Percentiles rank a stretch among this genome's conserved stretches.
phyloP scores from a whole-genome alignment of 164 flowering plant genomes.

The Paratinospora sagittata region DNA sequence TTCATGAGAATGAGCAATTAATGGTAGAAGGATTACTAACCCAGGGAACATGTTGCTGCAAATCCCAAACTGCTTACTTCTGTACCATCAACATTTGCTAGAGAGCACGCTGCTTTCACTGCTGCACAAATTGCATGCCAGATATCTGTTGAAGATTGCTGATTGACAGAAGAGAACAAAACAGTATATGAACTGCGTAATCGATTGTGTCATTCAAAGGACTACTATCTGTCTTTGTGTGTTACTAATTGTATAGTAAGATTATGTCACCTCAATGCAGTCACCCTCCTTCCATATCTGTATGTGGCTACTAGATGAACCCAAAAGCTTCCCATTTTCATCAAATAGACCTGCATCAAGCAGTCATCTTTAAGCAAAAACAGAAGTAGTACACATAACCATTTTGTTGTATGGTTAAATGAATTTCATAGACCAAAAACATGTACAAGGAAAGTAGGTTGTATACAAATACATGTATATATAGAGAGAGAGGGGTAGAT shows the following conservation, averaged over 20 bases:
- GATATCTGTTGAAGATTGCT: conserved; percentile 99
- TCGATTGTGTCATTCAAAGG: not conserved
- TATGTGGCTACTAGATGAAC: conserved; percentile 86
- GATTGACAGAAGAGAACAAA: conserved; percentile 7
- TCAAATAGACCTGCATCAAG: conserved; percentile 69
- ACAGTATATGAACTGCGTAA: not conserved
- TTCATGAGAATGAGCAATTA: not conserved
- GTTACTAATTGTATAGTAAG: not conserved
- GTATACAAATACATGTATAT: too few species aligned
- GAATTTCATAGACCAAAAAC: not conserved
- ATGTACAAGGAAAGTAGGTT: too few species aligned
- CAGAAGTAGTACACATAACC: not conserved
- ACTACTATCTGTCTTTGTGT: not conserved
- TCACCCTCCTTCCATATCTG: conserved; percentile 95
- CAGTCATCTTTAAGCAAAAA: not conserved
- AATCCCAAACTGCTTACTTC: conserved; percentile 84
- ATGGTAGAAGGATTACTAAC: conserved; percentile 33
- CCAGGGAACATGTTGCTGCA: conserved; percentile 97
- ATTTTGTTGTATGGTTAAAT: not conserved
- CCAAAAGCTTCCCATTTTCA: conserved; percentile 70
- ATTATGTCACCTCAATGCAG: conserved; percentile 66
- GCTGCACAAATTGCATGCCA: conserved; percentile 96
- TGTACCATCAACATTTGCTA: conserved; percentile 58
- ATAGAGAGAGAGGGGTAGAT: too few species aligned
- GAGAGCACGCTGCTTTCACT: conserved; percentile 76